These are phyloP conservation scores for Nyssa sinensis DNA, from an alignment of 148 eudicot genomes.

Conservation along the genomic window DNA sequence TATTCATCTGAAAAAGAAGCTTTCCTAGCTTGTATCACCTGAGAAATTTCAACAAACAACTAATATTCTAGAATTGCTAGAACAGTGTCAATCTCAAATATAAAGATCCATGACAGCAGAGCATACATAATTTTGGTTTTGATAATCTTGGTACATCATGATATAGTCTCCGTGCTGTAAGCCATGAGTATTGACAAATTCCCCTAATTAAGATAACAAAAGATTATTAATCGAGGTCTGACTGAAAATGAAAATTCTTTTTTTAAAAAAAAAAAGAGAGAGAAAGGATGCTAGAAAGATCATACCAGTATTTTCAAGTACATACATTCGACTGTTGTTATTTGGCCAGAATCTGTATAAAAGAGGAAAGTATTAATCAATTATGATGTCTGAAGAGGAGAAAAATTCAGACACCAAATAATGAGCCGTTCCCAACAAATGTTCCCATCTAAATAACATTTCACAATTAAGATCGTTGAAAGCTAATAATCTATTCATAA, in stretches of 20 bases:
- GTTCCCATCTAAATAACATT: background rate
- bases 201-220: slow-evolving; percentile 40
- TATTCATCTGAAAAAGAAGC: slow-evolving; percentile 32
- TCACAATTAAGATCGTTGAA: background rate
- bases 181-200: slow-evolving; percentile 53
- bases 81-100: background rate
- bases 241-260: background rate
- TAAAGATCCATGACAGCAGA: background rate
- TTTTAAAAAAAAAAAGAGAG: background rate
- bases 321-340: slow-evolving; percentile 91
- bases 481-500: background rate
- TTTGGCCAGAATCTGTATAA: slow-evolving; percentile 81
- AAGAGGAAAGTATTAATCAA: slow-evolving; percentile 7
- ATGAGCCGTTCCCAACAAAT: background rate
- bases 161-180: slow-evolving; percentile 65
- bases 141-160: slow-evolving; percentile 54
- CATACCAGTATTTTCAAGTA: slow-evolving; percentile 79
- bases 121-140: slow-evolving; percentile 52
- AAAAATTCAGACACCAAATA: too few relatives aligned
- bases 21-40: slow-evolving; percentile 74
- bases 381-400: background rate
- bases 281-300: background rate
- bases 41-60: background rate
- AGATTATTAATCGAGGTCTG: background rate
- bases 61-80: background rate